Base-by-base conservation (phyloP, 177 flowering plant genomes). In the Vitis hybrid region DNA sequence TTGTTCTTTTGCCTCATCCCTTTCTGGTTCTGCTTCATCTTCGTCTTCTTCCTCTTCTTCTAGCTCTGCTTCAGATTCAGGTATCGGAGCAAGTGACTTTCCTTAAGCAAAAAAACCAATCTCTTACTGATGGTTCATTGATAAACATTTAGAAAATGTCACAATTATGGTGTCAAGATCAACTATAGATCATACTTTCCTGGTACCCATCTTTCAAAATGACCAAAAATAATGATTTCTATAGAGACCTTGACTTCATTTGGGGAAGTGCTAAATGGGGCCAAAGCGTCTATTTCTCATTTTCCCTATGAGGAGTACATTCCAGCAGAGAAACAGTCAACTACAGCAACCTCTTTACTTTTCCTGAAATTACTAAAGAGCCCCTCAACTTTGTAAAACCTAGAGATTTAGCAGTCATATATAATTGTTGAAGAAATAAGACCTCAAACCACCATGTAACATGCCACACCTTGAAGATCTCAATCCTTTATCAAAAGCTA, bases 11-110 rank as follows among this genome's bases (percentile, higher is more conserved):
- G 50, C 56, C 1, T 63, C 78, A 6, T 58, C 64, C 61, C 34
- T 17, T 5, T 5, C 45, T 51, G n/a, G 48, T 55, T 64, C 73
- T 60, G 54, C 75, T 40, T 26, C 78, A 60, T 75, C 64, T 15
- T 61, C 68, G 2, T 79, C 74, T 55, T 80, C 90, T 49, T 84
- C 86, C 49, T 84, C 88, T 64, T 84, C 87, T 74, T 88, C 93
- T 48, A 82, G 64, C 79, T 88, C 97, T 49, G 81, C 83, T 66
- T 91, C 98, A 55, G 87, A 88, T 82, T 95, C 99, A 69, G 90
- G 96, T 75, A 95, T 95, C 17, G 99, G 94, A 79, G 96, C 90
- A 76, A 95, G 93, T 64, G 97, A 88, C 99, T 94, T 83, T 84
- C 87, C 86, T 87, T 82, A 69, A 85, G 75, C 85, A 77, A 76